Base-by-base conservation (phyloP, 169 alveolate genomes). In the Plasmodium cynomolgi region DNA sequence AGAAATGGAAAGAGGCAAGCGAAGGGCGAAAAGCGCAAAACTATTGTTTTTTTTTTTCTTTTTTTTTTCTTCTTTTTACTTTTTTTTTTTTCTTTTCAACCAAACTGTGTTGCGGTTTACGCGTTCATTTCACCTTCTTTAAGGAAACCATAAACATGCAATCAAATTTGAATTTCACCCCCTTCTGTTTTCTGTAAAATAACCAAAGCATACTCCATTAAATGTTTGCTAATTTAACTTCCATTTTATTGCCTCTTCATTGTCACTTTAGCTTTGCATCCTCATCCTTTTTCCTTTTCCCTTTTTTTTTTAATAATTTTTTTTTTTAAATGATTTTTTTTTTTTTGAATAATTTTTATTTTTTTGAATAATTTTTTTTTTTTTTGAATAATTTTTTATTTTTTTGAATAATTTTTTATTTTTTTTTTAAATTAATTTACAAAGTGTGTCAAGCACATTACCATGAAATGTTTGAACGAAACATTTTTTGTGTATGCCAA, bases 391-490 rank as follows among this genome's bases (percentile, higher is more conserved):
- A 50, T 7, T n/a, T 15, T 50, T 50, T 50, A n/a, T 15, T 50
- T 47, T 20, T n/a, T 34, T 34, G 29, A 62, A 31, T 9, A 47
- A 50, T 50, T 50, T n/a, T n/a, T n/a, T n/a, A n/a, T n/a, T n/a
- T 20, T 8, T 5, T n/a, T 68, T 83, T 68, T 83, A 83, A 83
- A 83, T 83, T 83, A 83, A 83, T 83, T 83, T 83, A 83, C 75
- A 56, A 58, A 58, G 75, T 62, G 34, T 26, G 34, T 62, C 9
- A 62, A 62, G 33, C 29, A 34, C 71, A n/a, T 37, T 33, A 47
- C 62, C 41, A 68, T 81, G 50, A 29, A 50, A 50, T 33, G 68
- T 47, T n/a, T 7, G 23, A 47, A 29, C 6, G 37, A 20, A 23
- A 62, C 34, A 62, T 62, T 23, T 62, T 58, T 68, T 83, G 39